These are phyloP conservation scores for Diaporthe sp. DNA, from an alignment of 2,329 filamentous ascomycete genomes.

Conservation along the genomic window DNA sequence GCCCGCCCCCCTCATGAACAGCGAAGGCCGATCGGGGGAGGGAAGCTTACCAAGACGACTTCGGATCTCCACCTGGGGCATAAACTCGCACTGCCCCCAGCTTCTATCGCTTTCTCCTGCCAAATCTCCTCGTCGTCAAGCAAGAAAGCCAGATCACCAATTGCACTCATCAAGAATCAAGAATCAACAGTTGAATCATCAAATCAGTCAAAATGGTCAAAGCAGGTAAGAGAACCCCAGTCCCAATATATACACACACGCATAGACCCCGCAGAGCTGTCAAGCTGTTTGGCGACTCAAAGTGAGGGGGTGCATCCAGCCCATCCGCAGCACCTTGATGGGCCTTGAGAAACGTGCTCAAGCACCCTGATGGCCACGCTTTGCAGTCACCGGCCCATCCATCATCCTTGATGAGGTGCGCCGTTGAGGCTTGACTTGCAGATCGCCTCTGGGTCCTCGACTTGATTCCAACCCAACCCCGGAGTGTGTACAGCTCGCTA, in stretches of 20 bases:
- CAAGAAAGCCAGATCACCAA: conserved; percentile 29
- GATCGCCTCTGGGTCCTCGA: neutral
- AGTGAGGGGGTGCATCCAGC: conserved; percentile 44
- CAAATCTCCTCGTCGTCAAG: conserved; percentile 35
- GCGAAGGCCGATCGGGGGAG: conserved; percentile 15
- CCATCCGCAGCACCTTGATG: conserved; percentile 58
- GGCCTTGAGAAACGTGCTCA: conserved; percentile 41
- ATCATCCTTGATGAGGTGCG: conserved; percentile 13
- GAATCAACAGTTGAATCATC: conserved; percentile 46
- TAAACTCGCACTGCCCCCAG: conserved; percentile 39
- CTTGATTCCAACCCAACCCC: neutral
- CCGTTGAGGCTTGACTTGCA: neutral
- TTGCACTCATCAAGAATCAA: conserved; percentile 41
- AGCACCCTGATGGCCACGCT: conserved; percentile 46
- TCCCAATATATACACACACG: conserved; percentile 23
- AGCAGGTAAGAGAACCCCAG: conserved; percentile 77
- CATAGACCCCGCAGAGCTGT: conserved; percentile 40
- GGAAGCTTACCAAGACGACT: conserved; percentile 33
- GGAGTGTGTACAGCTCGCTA: neutral
- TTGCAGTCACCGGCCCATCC: neutral
- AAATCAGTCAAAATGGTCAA: conserved; percentile 92
- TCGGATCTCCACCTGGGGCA: conserved; percentile 30
- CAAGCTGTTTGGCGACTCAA: conserved; percentile 34
- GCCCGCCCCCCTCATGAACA: conserved; percentile 30
- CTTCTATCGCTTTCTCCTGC: conserved; percentile 38